Conservation (phyloP, 2,329 filamentous ascomycete species). For the Cladosporium halotolerans region DNA sequence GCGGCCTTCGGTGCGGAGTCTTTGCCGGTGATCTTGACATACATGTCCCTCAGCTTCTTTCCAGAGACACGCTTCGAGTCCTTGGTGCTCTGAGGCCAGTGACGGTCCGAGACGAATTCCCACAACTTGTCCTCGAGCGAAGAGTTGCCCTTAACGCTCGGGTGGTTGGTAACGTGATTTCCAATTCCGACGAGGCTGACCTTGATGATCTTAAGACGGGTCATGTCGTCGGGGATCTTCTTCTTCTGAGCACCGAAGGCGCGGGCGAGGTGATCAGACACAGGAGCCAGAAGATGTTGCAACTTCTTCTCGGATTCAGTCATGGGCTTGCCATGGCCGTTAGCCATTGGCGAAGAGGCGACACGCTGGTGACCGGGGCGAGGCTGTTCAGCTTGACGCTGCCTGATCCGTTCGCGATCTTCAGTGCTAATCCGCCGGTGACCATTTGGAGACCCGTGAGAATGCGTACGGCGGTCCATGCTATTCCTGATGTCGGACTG, state of each 20-base stretch:
- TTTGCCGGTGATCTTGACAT: constrained; percentile 26
- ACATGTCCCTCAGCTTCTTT: constrained; percentile 32
- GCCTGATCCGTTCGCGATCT: constrained; percentile 44
- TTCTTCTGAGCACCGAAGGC: constrained; percentile 58
- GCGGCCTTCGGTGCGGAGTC: constrained; percentile 2
- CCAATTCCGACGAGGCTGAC: constrained; percentile 57
- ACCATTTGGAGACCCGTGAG: constrained; percentile 40
- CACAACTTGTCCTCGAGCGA: constrained; percentile 28
- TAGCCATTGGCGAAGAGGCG: constrained; percentile 29
- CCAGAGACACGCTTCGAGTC: constrained; percentile 30
- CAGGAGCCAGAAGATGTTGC: constrained; percentile 43
- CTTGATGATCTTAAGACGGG: constrained; percentile 57
- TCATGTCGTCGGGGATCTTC: constrained; percentile 56
- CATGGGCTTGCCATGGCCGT: constrained; percentile 32
- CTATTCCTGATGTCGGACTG: constrained; percentile 28
- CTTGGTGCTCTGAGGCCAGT: constrained; percentile 33
- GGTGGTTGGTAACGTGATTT: constrained; percentile 51
- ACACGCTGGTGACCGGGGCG: constrained; percentile 33
- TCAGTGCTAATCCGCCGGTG: constrained; percentile 29
- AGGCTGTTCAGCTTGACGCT: constrained; percentile 49
- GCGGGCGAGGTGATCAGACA: constrained; percentile 53
- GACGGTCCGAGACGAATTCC: constrained; percentile 29
- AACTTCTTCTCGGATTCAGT: constrained; percentile 36
- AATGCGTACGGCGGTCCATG: constrained; percentile 33
- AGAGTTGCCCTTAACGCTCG: constrained; percentile 14